Percentiles rank a stretch among this genome's conserved stretches.
phyloP scores from a whole-genome alignment of 1,284 basidiomycete species.

The Lignosus rhinocerotis region DNA sequence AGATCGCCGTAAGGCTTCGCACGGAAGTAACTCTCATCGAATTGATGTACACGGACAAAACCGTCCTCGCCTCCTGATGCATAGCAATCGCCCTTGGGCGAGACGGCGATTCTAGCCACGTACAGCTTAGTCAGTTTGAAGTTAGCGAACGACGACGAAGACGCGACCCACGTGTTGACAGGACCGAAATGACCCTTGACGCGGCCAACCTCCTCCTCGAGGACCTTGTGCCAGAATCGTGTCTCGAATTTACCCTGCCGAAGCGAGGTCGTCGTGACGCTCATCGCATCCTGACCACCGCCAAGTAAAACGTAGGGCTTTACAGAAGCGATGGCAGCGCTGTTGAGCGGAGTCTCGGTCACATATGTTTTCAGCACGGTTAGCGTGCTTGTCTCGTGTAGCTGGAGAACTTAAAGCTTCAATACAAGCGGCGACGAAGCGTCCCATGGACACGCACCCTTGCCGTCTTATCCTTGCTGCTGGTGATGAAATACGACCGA shows the following conservation, averaged over 20 bases:
- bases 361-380: slow-evolving; percentile 91
- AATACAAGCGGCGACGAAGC: not conserved
- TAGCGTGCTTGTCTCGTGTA: slow-evolving; percentile 89
- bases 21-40: slow-evolving; percentile 89
- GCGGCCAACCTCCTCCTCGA: slow-evolving; percentile 97
- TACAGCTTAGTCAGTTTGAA: slow-evolving; percentile 5
- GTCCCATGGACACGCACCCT: slow-evolving; percentile 60
- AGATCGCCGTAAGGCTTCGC: slow-evolving; percentile 88
- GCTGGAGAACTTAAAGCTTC: slow-evolving; percentile 42
- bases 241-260: slow-evolving; percentile 98
- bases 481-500: slow-evolving; percentile 93
- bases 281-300: slow-evolving; percentile 98
- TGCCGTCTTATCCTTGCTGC: slow-evolving; percentile 95
- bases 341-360: slow-evolving; percentile 96
- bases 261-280: slow-evolving; percentile 91
- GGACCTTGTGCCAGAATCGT: slow-evolving; percentile 97
- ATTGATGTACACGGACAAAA: slow-evolving; percentile 90
- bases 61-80: slow-evolving; percentile 98
- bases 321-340: slow-evolving; percentile 83
- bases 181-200: slow-evolving; percentile 98
- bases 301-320: slow-evolving; percentile 91
- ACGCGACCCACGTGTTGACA: slow-evolving; percentile 85
- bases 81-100: slow-evolving; percentile 87
- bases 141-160: not conserved
- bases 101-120: slow-evolving; percentile 76